Evolutionary conservation across 164 flowering plant species (phyloP).

Genomic region (Hamamelis virginiana): DNA sequence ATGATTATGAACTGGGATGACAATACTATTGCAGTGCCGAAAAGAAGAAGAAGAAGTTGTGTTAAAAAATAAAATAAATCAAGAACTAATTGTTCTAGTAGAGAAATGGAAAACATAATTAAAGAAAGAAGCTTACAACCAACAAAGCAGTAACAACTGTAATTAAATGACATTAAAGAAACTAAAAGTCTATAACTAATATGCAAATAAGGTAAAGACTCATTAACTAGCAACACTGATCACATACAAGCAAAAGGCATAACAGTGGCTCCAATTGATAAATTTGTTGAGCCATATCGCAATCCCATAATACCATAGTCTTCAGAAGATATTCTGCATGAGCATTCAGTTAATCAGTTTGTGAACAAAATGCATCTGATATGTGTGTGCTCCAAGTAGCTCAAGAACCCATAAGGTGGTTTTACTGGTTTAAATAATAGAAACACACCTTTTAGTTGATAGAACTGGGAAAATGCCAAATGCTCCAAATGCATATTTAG

Average conservation of each 20-base stretch:
- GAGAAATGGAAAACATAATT: not conserved
- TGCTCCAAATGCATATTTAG: constrained; percentile 83
- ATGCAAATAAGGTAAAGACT: not conserved
- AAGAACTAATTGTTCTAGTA: too few relatives aligned
- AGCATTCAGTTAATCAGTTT: not conserved
- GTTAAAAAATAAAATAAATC: too few relatives aligned
- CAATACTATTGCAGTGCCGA: not conserved
- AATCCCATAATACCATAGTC: constrained; percentile 81
- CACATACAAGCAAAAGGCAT: constrained; percentile 66
- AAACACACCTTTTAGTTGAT: constrained; percentile 56
- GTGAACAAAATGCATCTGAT: constrained; percentile 7
- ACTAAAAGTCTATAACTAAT: not conserved
- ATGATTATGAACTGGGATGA: not conserved
- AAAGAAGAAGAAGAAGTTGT: not conserved
- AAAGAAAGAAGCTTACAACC: not conserved
- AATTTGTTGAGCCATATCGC: constrained; percentile 78
- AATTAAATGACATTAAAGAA: not conserved
- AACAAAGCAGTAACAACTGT: not conserved
- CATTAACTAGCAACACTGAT: constrained; percentile 6
- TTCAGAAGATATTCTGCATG: constrained; percentile 53
- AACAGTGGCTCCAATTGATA: constrained; percentile 75
- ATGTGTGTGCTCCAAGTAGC: not conserved
- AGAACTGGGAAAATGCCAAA: constrained; percentile 76
- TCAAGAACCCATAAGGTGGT: not conserved
- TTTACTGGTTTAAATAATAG: not conserved